Conservation (phyloP, 2,329 filamentous ascomycete genomes). For the Epichloe scottii region DNA sequence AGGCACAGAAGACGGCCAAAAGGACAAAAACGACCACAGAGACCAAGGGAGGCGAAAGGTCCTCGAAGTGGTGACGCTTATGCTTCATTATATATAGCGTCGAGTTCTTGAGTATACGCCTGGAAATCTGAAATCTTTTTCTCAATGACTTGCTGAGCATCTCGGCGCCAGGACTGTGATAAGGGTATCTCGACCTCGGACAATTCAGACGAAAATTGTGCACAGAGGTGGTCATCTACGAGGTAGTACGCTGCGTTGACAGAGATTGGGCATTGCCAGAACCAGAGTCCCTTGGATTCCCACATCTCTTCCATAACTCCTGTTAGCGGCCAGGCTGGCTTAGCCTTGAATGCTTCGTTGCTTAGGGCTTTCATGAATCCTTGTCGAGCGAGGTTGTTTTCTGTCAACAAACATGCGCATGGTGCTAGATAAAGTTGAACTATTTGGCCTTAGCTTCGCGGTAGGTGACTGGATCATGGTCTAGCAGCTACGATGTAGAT, state of each 20-base stretch:
- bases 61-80: too few species aligned
- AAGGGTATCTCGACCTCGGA: neutral
- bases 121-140: neutral
- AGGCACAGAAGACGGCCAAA: too few species aligned
- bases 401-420: too few species aligned
- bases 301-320: neutral
- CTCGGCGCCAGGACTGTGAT: neutral
- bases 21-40: too few species aligned
- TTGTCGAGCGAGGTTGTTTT: constrained; percentile 4
- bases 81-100: too few species aligned
- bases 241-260: constrained; percentile 1
- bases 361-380: constrained; percentile 12
- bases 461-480: too few species aligned
- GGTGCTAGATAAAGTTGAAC: too few species aligned
- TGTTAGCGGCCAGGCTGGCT: neutral
- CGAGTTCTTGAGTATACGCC: neutral
- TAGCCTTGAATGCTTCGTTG: constrained; percentile 6
- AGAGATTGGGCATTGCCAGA: neutral
- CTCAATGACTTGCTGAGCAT: neutral
- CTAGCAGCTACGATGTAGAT: too few species aligned
- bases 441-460: too few species aligned
- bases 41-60: too few species aligned
- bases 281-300: neutral
- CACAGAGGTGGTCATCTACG: neutral
- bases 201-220: neutral